These are phyloP conservation scores for Diaporthe citrichinensis DNA, from an alignment of 2,329 filamentous ascomycete genomes.

Conservation along the genomic window DNA sequence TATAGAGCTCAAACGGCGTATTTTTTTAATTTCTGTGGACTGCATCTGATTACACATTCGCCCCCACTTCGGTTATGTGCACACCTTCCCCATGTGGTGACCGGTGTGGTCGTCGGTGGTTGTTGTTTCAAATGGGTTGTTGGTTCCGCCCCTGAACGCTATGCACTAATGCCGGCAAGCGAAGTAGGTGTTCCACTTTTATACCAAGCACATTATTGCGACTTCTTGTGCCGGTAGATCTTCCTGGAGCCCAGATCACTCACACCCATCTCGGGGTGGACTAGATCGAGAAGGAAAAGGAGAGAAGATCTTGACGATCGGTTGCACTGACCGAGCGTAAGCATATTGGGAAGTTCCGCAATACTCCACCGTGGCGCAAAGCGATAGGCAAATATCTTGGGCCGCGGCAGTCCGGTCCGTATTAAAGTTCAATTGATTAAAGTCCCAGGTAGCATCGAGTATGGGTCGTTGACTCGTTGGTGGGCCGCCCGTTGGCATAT, in stretches of 20 bases:
- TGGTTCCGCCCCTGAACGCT: not conserved
- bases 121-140: not conserved
- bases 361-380: not conserved
- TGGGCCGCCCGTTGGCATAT: not conserved
- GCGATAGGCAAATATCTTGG: not conserved
- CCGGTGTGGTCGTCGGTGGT: not conserved
- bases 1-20: not conserved
- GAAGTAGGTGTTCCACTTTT: not conserved
- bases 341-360: not conserved
- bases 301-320: not conserved
- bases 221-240: not conserved
- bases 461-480: not conserved
- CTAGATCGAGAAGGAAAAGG: not conserved
- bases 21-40: not conserved
- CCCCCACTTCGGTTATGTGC: not conserved
- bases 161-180: not conserved
- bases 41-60: not conserved
- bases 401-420: not conserved
- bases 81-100: not conserved
- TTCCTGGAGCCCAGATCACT: not conserved
- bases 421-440: not conserved
- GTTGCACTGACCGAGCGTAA: not conserved
- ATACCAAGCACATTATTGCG: not conserved
- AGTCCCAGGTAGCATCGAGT: not conserved
- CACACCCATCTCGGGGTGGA: not conserved